These are phyloP conservation scores for Raffaelea deltoideospora DNA, from an alignment of 2,329 filamentous ascomycete species.

Conservation along the genomic window DNA sequence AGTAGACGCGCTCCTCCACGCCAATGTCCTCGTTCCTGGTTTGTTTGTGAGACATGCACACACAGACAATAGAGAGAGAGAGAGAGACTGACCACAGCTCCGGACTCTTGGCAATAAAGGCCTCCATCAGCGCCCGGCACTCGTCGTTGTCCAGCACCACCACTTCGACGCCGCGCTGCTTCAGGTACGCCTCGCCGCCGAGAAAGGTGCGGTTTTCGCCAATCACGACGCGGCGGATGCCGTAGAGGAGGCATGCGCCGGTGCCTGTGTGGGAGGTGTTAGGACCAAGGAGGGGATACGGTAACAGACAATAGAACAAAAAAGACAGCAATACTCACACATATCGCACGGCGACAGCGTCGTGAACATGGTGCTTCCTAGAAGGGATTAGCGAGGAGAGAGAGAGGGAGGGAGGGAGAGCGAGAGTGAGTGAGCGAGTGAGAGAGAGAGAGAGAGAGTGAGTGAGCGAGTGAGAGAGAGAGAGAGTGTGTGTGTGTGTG, in stretches of 20 bases:
- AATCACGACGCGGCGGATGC: slow-evolving; percentile 57
- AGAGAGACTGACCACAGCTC: slow-evolving; percentile 44
- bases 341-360: slow-evolving; percentile 69
- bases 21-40: slow-evolving; percentile 44
- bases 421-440: not conserved
- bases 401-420: not conserved
- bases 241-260: slow-evolving; percentile 63
- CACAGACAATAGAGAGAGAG: not conserved
- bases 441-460: no score
- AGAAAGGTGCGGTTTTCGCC: slow-evolving; percentile 65
- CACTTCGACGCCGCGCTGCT: slow-evolving; percentile 54
- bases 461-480: not conserved
- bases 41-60: no score
- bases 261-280: slow-evolving; percentile 28
- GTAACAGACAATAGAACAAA: not conserved
- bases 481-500: not conserved
- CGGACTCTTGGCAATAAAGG: slow-evolving; percentile 58
- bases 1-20: slow-evolving; percentile 26
- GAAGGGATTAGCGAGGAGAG: not conserved
- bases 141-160: slow-evolving; percentile 52
- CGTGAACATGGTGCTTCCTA: slow-evolving; percentile 66
- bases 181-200: slow-evolving; percentile 57
- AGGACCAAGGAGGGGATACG: not conserved
- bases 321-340: slow-evolving; percentile 30
- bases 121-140: slow-evolving; percentile 54